Conservation (phyloP, 2,329 filamentous ascomycete species). For the Aspergillus proliferans region DNA sequence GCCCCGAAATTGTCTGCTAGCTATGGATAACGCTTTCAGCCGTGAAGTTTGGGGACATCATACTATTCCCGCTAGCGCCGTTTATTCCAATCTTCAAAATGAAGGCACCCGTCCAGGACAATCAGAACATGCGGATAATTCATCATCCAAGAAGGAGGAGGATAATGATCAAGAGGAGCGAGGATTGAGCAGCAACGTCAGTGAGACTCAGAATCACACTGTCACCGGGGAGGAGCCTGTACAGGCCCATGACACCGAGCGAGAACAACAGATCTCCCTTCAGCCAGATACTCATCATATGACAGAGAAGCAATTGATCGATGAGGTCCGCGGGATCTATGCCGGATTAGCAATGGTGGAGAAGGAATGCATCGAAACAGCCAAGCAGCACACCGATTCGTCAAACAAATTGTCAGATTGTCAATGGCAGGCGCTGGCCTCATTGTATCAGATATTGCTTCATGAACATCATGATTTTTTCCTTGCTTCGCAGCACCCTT, state of each 20-base stretch:
- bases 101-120: too few relatives aligned
- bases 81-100: too few relatives aligned
- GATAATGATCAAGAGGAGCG: too few relatives aligned
- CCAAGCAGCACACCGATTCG: background rate
- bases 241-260: background rate
- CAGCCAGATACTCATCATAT: slow-evolving; percentile 60
- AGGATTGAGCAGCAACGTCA: too few relatives aligned
- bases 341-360: background rate
- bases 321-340: background rate
- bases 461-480: slow-evolving; percentile 85
- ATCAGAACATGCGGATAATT: too few relatives aligned
- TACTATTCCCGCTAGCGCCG: background rate
- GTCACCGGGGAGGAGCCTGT: too few relatives aligned
- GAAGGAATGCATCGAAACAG: background rate
- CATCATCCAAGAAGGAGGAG: background rate
- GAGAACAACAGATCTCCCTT: slow-evolving; percentile 36
- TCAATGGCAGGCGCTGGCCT: slow-evolving; percentile 71
- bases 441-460: slow-evolving; percentile 70
- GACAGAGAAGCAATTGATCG: slow-evolving; percentile 50
- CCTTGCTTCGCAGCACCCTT: slow-evolving; percentile 78
- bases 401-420: too few relatives aligned
- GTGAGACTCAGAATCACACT: too few relatives aligned
- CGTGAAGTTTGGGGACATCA: background rate
- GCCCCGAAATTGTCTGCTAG: too few relatives aligned
- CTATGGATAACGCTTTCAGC: too few relatives aligned